phyloP scores from a whole-genome alignment of 1,284 basidiomycete genomes.

The Inonotus obliquus region DNA sequence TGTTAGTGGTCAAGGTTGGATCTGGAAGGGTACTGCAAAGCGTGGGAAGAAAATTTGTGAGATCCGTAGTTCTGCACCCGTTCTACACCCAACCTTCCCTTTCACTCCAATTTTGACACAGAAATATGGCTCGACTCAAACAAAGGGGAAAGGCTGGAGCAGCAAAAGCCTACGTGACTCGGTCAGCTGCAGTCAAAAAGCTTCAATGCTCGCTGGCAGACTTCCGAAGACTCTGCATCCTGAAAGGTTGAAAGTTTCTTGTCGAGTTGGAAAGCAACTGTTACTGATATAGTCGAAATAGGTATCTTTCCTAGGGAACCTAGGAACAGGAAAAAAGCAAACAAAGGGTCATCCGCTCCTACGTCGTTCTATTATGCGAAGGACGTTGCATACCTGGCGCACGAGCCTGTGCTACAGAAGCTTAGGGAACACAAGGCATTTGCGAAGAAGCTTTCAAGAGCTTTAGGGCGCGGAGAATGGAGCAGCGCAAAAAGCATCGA shows the following conservation, averaged over 20 bases:
- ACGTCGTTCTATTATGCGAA: slow-evolving; percentile 99
- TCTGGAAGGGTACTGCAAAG: slow-evolving; percentile 1
- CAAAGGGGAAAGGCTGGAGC: slow-evolving; percentile 90
- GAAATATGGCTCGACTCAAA: slow-evolving; percentile 81
- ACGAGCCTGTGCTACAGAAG: slow-evolving; percentile 95
- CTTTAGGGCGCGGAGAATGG: slow-evolving; percentile 94
- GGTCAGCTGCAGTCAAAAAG: slow-evolving; percentile 87
- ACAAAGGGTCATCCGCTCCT: slow-evolving; percentile 96
- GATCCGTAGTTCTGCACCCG: neutral
- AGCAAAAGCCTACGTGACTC: slow-evolving; percentile 93
- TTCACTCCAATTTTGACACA: neutral
- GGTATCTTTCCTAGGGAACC: slow-evolving; percentile 99
- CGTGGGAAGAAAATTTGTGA: neutral
- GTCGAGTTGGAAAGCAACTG: slow-evolving; percentile 1
- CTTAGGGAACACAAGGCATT: slow-evolving; percentile 98
- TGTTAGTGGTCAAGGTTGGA: neutral
- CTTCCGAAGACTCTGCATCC: slow-evolving; percentile 94
- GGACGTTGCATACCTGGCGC: slow-evolving; percentile 96
- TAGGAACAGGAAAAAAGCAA: slow-evolving; percentile 87
- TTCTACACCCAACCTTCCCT: neutral
- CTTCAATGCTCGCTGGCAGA: slow-evolving; percentile 96
- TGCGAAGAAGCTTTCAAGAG: slow-evolving; percentile 94
- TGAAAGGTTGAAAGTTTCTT: slow-evolving; percentile 71
- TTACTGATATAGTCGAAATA: slow-evolving; percentile 29
- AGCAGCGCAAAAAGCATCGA: slow-evolving; percentile 91